Evolutionary conservation across 78 protist genomes (phyloP).

Genomic region (Fonticula alba): DNA sequence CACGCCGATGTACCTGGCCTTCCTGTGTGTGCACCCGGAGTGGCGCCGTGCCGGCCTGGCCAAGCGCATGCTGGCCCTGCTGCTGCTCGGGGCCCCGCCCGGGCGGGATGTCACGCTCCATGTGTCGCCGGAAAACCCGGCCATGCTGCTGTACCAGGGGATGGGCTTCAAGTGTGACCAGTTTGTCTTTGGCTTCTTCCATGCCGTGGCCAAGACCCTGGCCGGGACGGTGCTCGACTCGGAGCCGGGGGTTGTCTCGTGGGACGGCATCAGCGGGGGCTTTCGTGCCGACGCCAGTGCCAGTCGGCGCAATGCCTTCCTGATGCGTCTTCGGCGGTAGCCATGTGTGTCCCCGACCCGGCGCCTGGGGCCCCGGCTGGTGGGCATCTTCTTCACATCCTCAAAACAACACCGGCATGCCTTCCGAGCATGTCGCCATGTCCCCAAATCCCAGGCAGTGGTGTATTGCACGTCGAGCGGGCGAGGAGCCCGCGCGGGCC

Average conservation of each 20-base stretch:
- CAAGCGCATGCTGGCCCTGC: conserved; percentile 30
- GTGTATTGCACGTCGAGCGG: too few species aligned
- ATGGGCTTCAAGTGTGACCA: conserved; percentile 53
- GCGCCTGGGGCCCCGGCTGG: too few species aligned
- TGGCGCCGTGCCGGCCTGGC: conserved; percentile 42
- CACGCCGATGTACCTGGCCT: conserved; percentile 41
- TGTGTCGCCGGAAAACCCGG: conserved; percentile 37
- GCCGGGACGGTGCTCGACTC: conserved; percentile 16
- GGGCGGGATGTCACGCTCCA: conserved; percentile 45
- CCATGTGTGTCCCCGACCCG: background rate
- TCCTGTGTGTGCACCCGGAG: conserved; percentile 25
- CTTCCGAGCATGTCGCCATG: too few species aligned
- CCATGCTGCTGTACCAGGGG: conserved; percentile 39
- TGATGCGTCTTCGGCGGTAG: conserved; percentile 8
- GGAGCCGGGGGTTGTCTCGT: conserved; percentile 15
- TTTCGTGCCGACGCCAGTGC: background rate
- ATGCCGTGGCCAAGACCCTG: too few species aligned
- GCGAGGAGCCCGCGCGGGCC: too few species aligned
- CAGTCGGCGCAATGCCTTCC: background rate
- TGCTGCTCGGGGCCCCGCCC: conserved; percentile 6
- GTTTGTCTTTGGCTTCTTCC: conserved; percentile 26
- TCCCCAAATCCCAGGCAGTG: too few species aligned
- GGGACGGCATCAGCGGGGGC: conserved; percentile 17
- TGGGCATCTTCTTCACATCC: too few species aligned
- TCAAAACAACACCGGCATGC: too few species aligned